Conservation (phyloP, 345 rosid species). For the Rhizophora apiculata region DNA sequence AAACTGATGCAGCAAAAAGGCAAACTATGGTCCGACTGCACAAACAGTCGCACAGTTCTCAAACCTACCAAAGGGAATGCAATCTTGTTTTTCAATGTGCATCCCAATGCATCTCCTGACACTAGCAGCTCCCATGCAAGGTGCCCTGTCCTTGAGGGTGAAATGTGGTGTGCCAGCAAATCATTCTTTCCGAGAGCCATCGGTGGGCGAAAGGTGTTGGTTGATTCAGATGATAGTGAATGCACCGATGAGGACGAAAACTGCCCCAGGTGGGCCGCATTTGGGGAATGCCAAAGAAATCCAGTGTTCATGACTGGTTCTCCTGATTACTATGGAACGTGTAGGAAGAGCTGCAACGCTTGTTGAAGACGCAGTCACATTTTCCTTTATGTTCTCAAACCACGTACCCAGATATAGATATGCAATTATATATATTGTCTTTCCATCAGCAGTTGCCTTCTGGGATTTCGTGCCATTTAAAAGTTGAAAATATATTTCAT, state of each 20-base stretch:
- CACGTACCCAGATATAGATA: no score
- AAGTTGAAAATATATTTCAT: no score
- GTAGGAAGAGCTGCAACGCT: constrained; percentile 80
- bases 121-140: constrained; percentile 59
- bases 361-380: constrained; percentile 30
- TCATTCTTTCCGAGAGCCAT: constrained; percentile 43
- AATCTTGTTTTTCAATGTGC: constrained; percentile 63
- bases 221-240: constrained; percentile 30
- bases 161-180: constrained; percentile 69
- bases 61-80: constrained; percentile 80
- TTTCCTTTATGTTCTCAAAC: constrained; percentile 2
- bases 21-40: constrained; percentile 57
- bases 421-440: no score
- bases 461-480: no score
- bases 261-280: constrained; percentile 72
- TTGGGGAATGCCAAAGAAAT: constrained; percentile 78
- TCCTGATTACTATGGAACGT: constrained; percentile 83
- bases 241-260: constrained; percentile 76
- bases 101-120: constrained; percentile 54
- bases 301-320: constrained; percentile 88
- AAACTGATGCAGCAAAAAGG: constrained; percentile 36
- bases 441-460: not conserved
- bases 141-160: constrained; percentile 75
- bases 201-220: constrained; percentile 12
- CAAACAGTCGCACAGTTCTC: constrained; percentile 36